These are phyloP conservation scores for Cyclotella choctawhatcheeana DNA, from an alignment of 108 stramenopile species.

Conservation along the genomic window DNA sequence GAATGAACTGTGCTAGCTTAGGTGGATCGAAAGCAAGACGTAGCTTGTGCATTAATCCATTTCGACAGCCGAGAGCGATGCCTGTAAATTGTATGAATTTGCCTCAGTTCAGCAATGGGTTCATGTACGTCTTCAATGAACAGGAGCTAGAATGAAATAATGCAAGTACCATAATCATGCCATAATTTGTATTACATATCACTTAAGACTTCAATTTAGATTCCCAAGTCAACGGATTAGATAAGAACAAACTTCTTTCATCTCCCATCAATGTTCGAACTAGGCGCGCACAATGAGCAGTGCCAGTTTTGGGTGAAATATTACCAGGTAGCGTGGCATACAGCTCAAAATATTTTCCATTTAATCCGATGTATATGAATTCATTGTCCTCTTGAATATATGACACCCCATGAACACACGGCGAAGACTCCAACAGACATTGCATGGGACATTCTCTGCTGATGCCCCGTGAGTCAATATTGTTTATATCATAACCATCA, in stretches of 20 bases:
- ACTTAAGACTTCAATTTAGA: too few species aligned
- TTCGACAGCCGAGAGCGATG: slow-evolving; percentile 87
- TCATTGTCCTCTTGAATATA: slow-evolving; percentile 69
- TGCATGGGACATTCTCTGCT: slow-evolving; percentile 59
- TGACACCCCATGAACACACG: slow-evolving; percentile 65
- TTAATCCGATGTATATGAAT: slow-evolving; percentile 70
- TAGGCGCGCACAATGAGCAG: slow-evolving; percentile 66
- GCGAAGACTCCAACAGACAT: slow-evolving; percentile 67
- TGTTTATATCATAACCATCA: slow-evolving; percentile 20
- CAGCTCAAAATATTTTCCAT: slow-evolving; percentile 76
- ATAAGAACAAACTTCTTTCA: slow-evolving; percentile 63
- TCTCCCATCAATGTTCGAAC: slow-evolving; percentile 66
- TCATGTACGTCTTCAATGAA: slow-evolving; percentile 85
- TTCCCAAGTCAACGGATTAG: slow-evolving; percentile 65
- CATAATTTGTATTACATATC: too few species aligned
- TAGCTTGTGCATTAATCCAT: slow-evolving; percentile 79
- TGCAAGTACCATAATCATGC: too few species aligned
- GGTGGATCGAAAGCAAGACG: slow-evolving; percentile 68
- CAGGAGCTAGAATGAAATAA: slow-evolving; percentile 65
- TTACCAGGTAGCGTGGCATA: slow-evolving; percentile 52
- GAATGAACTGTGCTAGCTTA: slow-evolving; percentile 80
- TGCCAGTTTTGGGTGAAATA: slow-evolving; percentile 57
- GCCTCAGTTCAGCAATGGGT: slow-evolving; percentile 90
- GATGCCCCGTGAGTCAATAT: slow-evolving; percentile 38
- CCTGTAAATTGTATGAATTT: slow-evolving; percentile 91